These are phyloP conservation scores for Amanita inopinata DNA, from an alignment of 768 basidiomycete species.

Conservation along the genomic window DNA sequence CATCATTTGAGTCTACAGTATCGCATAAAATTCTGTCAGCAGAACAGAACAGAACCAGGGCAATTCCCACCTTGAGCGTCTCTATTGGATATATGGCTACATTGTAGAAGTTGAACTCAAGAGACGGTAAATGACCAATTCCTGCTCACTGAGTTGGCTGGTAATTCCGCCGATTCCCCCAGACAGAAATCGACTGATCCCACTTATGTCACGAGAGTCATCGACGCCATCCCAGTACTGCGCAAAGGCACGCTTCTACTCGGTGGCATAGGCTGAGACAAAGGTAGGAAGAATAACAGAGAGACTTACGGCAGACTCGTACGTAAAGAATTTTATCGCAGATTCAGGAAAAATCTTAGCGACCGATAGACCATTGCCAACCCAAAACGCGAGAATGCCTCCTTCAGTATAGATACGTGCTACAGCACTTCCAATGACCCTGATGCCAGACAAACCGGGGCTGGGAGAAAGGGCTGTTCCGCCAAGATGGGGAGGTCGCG, in stretches of 20 bases:
- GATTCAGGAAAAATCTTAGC: slow-evolving; percentile 97
- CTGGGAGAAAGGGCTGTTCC: slow-evolving; percentile 36
- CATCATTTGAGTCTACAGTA: slow-evolving; percentile 86
- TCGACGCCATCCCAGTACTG: slow-evolving; percentile 86
- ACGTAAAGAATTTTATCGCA: slow-evolving; percentile 95
- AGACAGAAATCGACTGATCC: slow-evolving; percentile 85
- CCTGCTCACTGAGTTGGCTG: slow-evolving; percentile 74
- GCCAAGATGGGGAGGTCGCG: slow-evolving; percentile 67
- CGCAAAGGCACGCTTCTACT: slow-evolving; percentile 90
- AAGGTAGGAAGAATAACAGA: slow-evolving; percentile 10
- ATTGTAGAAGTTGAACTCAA: slow-evolving; percentile 14
- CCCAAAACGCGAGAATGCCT: slow-evolving; percentile 90
- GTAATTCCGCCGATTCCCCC: slow-evolving; percentile 95
- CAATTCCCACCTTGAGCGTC: slow-evolving; percentile 67
- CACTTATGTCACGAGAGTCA: slow-evolving; percentile 82
- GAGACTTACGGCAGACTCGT: slow-evolving; percentile 78
- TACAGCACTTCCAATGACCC: slow-evolving; percentile 63
- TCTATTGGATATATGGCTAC: slow-evolving; percentile 94
- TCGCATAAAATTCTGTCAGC: slow-evolving; percentile 4
- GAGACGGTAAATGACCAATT: slow-evolving; percentile 9
- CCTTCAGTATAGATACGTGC: slow-evolving; percentile 82
- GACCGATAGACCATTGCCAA: slow-evolving; percentile 91
- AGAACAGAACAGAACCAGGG: slow-evolving; percentile 7
- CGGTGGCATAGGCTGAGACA: slow-evolving; percentile 8
- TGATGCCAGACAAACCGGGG: slow-evolving; percentile 42